Conservation (phyloP, 164 flowering plant genomes). For the Vitis rupestris region DNA sequence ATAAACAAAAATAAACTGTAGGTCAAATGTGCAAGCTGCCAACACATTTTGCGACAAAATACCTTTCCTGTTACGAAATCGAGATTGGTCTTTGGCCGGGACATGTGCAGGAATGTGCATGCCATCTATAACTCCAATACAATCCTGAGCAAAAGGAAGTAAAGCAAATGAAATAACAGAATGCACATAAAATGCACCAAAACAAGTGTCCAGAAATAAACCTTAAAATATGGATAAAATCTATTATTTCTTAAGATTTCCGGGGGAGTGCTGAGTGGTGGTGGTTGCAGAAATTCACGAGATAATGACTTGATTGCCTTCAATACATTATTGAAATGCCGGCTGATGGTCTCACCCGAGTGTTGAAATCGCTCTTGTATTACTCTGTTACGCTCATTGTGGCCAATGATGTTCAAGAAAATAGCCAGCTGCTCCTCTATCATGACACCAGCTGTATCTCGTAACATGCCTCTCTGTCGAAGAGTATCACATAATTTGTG, state of each 20-base stretch:
- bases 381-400: slow-evolving; percentile 73
- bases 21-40: slow-evolving; percentile 86
- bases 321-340: slow-evolving; percentile 71
- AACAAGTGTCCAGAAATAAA: slow-evolving; percentile 12
- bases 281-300: slow-evolving; percentile 55
- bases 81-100: slow-evolving; percentile 71
- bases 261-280: slow-evolving; percentile 42
- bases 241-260: slow-evolving; percentile 47
- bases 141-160: slow-evolving; percentile 44
- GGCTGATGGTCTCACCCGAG: slow-evolving; percentile 82
- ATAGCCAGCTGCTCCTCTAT: slow-evolving; percentile 79
- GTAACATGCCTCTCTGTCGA: slow-evolving; percentile 56
- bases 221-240: slow-evolving; percentile 72
- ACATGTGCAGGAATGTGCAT: slow-evolving; percentile 77
- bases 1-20: slow-evolving; percentile 68
- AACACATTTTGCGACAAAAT: slow-evolving; percentile 64
- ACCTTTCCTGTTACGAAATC: slow-evolving; percentile 70
- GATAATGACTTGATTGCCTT: slow-evolving; percentile 77
- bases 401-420: slow-evolving; percentile 69
- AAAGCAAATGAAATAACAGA: background rate
- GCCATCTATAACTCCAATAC: slow-evolving; percentile 76
- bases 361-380: slow-evolving; percentile 76
- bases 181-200: background rate
- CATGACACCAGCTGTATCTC: slow-evolving; percentile 67
- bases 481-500: slow-evolving; percentile 48